Evolutionary conservation across 345 rosid species (phyloP).

Genomic region (Reutealis trisperma): DNA sequence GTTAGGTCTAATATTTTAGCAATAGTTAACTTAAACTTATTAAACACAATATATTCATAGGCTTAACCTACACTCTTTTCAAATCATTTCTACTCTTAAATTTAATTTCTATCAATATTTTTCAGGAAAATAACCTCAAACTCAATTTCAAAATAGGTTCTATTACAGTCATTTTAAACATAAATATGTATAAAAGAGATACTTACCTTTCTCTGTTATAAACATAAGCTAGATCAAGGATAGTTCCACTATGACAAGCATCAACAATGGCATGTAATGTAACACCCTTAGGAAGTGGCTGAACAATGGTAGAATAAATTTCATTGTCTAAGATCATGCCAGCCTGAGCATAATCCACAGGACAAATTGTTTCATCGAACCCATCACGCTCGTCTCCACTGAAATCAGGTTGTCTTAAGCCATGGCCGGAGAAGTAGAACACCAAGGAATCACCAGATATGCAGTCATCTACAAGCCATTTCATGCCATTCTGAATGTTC

Average conservation of each 20-base stretch:
- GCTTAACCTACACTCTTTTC: too few species aligned
- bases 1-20: too few species aligned
- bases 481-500: slow-evolving; percentile 57
- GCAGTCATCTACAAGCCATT: slow-evolving; percentile 72
- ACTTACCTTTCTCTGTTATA: slow-evolving; percentile 62
- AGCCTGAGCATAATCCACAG: slow-evolving; percentile 62
- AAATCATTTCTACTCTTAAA: too few species aligned
- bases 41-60: too few species aligned
- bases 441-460: slow-evolving; percentile 70
- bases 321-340: slow-evolving; percentile 74
- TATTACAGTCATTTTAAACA: too few species aligned
- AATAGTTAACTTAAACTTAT: too few species aligned
- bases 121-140: too few species aligned
- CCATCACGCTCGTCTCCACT: slow-evolving; percentile 68
- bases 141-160: too few species aligned
- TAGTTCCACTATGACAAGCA: slow-evolving; percentile 70
- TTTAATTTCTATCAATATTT: too few species aligned
- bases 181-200: too few species aligned
- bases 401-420: slow-evolving; percentile 52
- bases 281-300: slow-evolving; percentile 65
- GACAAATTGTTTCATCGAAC: slow-evolving; percentile 64
- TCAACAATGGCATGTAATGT: slow-evolving; percentile 73
- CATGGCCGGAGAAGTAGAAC: slow-evolving; percentile 90
- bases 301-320: slow-evolving; percentile 55
- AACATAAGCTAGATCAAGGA: slow-evolving; percentile 61